Evolutionary conservation across 83 land plant species (phyloP), one percentile per base, ranked within the genome.

Genomic region (Larix sibirica): DNA sequence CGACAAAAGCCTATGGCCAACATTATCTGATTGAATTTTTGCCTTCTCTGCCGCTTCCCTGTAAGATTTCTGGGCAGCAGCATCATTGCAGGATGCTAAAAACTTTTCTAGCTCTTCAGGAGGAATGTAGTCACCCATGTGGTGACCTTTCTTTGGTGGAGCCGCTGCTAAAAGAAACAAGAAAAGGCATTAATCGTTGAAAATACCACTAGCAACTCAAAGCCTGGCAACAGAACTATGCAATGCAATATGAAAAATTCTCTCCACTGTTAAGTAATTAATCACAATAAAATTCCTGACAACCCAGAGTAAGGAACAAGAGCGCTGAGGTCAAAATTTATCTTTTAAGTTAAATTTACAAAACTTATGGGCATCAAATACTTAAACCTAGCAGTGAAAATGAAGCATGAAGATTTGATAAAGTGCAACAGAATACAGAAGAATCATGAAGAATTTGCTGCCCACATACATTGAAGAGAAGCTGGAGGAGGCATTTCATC

Each of bases 41-140:
- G 92, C 90, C 66, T 86, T 92, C 18, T 96, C 99, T 40, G 96
- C 92, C 68, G 93, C 92, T 82, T 97, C 99, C 69, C 80, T 87
- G 0, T 89, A 87, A 61, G 87, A 78, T 82, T 93, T 94, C 47
- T 85, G 91, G 4, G 99, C 93, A 82, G 82, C 88, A 18, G 88
- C 97, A 88, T 98, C 99, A 87, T 93, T 98, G 81, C 97, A 98
- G 80, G 86, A 86, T 26, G 98, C 87, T 86, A 98, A 59, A 83
- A 98, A 98, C 87, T 90, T 98, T 82, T 96, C 99, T 63, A 98
- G 89, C 88, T 98, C 99, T 47, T 98, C 97, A 50, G 24, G 97
- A 7, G 99, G 99, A 54, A 98, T 98, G 75, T 91, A 98, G 83
- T 98, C 99, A 81, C 99, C 99, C 99, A 98, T 98, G 87, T 96